Evolutionary conservation across 306 rosid genomes (phyloP), one percentile per base, ranked within the genome.

Genomic region (Cicer judaicum): DNA sequence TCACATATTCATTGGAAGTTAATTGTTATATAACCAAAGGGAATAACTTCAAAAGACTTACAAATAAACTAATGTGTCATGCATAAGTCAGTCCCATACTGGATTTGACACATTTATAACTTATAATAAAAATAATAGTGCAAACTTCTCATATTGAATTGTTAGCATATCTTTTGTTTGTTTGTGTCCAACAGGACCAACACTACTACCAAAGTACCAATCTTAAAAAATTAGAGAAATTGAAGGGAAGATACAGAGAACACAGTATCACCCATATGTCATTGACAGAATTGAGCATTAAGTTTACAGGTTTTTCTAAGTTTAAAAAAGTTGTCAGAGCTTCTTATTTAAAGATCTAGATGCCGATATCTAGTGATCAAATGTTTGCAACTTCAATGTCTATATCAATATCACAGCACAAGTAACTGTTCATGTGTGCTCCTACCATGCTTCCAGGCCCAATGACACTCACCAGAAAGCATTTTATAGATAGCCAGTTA

Each of bases 281-380:
- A 72, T 24, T 72, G 34, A 46, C 60, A 73, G 50, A 47, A 60
- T 7, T 16, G 50, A 44, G 63, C 77, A 70, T 72, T 19, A n/a
- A 43, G 54, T 64, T 73, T 42, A 65, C 47, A 64, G 16, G 53
- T 16, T 43, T 79, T 53, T 12, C 12, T 2, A 10, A 47, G 68
- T 49, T 7, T 7, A 3, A 64, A 72, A 53, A 12, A 12, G 8
- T 59, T 60, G 10, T 15, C 29, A 38, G 43, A 72, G 39, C 65
- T 57, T 52, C 77, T 38, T 34, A 41, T 44, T 56, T 40, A 65
- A 14, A 29, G 48, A 76, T 41, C n/a, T 14, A 34, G 38, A 79
- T 48, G 65, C 44, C 39, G 47, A 60, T 38, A 42, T 65, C 48
- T 54, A 40, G 34, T 54, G 39, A 72, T 46, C 41, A 36, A 36